phyloP scores from a whole-genome alignment of 2,329 filamentous ascomycete species.

The Clonostachys solani region DNA sequence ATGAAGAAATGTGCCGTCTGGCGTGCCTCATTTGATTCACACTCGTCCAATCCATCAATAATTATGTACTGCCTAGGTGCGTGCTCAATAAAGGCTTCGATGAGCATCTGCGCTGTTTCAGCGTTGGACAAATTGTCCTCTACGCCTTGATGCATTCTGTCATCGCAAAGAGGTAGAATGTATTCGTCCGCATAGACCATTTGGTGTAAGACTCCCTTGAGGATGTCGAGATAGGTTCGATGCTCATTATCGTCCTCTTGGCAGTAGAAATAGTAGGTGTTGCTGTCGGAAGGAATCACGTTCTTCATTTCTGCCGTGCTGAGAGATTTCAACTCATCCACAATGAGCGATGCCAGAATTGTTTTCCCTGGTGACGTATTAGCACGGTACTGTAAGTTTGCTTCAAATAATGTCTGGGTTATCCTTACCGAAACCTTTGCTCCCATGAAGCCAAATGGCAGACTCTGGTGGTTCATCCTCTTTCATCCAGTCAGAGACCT shows the following conservation, averaged over 20 bases:
- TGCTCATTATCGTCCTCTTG: neutral
- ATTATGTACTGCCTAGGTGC: neutral
- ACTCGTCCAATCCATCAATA: neutral
- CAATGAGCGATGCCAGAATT: neutral
- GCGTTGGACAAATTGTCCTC: neutral
- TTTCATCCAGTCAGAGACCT: too few relatives aligned
- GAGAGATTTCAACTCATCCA: neutral
- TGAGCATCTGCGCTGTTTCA: neutral
- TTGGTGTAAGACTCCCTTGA: neutral
- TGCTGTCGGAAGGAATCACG: neutral
- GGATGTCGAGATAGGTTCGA: neutral
- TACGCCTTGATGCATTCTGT: neutral
- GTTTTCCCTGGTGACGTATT: neutral
- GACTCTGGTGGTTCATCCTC: too few relatives aligned
- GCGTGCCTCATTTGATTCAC: neutral
- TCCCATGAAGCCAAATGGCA: too few relatives aligned
- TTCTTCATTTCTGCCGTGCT: neutral
- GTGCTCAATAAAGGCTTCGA: too few relatives aligned
- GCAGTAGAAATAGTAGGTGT: neutral
- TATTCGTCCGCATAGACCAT: neutral
- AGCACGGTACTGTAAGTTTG: too few relatives aligned
- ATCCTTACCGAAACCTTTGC: too few relatives aligned
- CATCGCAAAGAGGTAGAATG: too few relatives aligned
- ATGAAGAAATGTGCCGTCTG: neutral
- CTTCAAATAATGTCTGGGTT: too few relatives aligned